A percentile compares a stretch with the other conserved stretches of the same genome.
phyloP scores from a whole-genome alignment of 441 rosid species.

The Rhodomyrtus psidioides region DNA sequence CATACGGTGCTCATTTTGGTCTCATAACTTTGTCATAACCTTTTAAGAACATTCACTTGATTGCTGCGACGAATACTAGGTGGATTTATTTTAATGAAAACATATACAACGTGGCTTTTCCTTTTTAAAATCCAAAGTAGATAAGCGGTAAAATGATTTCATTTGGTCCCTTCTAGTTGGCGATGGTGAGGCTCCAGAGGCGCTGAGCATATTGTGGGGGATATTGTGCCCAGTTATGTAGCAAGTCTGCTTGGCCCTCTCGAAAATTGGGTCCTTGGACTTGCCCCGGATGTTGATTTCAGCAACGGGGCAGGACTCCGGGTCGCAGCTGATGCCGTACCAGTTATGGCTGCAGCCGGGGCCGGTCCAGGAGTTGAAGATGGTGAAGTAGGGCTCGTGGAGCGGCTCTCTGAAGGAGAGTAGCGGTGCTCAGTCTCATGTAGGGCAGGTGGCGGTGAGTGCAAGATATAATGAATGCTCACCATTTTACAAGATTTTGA shows the following conservation, averaged over 20 bases:
- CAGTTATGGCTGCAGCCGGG: slow-evolving; percentile 68
- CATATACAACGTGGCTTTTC: not conserved
- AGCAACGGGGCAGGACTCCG: slow-evolving; percentile 37
- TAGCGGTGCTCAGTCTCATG: slow-evolving; percentile 53
- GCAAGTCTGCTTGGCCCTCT: slow-evolving; percentile 34
- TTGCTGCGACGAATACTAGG: accelerated
- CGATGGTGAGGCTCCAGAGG: slow-evolving; percentile 49
- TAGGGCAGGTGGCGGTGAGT: slow-evolving; percentile 42
- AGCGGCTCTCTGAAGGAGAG: slow-evolving; percentile 54
- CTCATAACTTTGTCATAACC: not conserved
- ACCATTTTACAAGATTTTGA: not conserved
- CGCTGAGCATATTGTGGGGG: slow-evolving; percentile 38
- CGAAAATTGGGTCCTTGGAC: slow-evolving; percentile 53
- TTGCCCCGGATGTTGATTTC: slow-evolving; percentile 59
- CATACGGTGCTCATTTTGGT: not conserved
- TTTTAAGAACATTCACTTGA: not conserved
- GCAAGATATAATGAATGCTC: not conserved
- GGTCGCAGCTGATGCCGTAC: slow-evolving; percentile 74
- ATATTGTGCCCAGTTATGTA: slow-evolving; percentile 55
- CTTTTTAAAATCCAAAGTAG: not conserved
- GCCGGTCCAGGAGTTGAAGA: slow-evolving; percentile 77
- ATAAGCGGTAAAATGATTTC: not conserved
- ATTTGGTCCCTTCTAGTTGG: slow-evolving; percentile 61
- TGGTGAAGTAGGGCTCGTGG: slow-evolving; percentile 56
- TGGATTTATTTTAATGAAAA: not conserved